phyloP scores from a whole-genome alignment of 2,329 filamentous ascomycete species.

The Rutstroemia sp. region DNA sequence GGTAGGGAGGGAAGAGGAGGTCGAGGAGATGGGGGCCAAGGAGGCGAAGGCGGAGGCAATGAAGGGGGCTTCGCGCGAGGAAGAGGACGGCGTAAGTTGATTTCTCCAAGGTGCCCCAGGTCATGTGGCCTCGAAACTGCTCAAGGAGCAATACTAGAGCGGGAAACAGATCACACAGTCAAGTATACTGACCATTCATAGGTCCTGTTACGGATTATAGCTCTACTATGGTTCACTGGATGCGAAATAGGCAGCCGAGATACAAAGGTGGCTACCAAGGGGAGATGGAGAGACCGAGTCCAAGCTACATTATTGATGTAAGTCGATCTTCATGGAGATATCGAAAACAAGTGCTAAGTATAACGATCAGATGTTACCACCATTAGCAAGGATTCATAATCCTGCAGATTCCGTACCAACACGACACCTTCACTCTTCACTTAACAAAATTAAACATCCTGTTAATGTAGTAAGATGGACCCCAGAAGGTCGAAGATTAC shows the following conservation, averaged over 20 bases:
- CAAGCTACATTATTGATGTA: slow-evolving; percentile 86
- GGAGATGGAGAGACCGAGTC: slow-evolving; percentile 76
- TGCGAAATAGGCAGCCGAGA: slow-evolving; percentile 70
- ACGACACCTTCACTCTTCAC: slow-evolving; percentile 94
- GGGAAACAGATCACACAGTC: neutral
- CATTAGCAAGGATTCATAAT: slow-evolving; percentile 63
- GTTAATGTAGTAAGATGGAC: slow-evolving; percentile 98
- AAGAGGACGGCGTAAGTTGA: slow-evolving; percentile 28
- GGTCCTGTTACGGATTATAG: slow-evolving; percentile 91
- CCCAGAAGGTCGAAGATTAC: slow-evolving; percentile 80
- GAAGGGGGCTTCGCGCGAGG: slow-evolving; percentile 11
- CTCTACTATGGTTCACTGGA: slow-evolving; percentile 84
- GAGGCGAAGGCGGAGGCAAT: slow-evolving; percentile 13
- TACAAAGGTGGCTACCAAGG: slow-evolving; percentile 65
- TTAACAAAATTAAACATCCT: slow-evolving; percentile 97
- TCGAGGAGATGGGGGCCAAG: slow-evolving; percentile 10
- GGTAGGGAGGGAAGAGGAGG: slow-evolving; percentile 6
- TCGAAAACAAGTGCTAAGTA: too few species aligned
- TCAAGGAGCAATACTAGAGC: neutral
- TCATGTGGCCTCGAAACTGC: neutral
- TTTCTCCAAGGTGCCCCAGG: neutral
- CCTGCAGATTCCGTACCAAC: slow-evolving; percentile 84
- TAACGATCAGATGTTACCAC: slow-evolving; percentile 68
- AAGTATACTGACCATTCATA: slow-evolving; percentile 30
- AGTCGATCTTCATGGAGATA: slow-evolving; percentile 28